These are phyloP conservation scores for Leishmania tropica DNA, from an alignment of 208 protist species.

Conservation along the genomic window DNA sequence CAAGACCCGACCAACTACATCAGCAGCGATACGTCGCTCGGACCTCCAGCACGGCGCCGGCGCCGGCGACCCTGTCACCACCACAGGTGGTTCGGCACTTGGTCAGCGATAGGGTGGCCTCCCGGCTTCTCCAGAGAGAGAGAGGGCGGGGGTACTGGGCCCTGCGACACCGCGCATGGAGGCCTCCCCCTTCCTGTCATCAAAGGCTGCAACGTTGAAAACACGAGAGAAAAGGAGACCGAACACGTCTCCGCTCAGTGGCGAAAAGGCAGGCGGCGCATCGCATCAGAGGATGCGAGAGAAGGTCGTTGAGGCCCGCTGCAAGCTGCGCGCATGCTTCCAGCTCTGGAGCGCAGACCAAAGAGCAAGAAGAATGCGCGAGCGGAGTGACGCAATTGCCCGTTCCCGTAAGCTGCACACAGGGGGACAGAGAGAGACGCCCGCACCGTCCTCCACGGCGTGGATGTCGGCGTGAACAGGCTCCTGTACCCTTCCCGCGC, in stretches of 20 bases:
- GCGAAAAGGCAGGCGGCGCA: background rate
- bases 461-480: background rate
- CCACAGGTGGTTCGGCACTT: background rate
- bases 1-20: background rate
- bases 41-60: background rate
- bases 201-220: background rate
- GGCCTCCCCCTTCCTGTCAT: background rate
- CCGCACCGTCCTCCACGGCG: background rate
- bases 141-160: background rate
- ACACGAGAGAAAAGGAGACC: background rate
- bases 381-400: background rate
- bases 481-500: too few species aligned
- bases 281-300: background rate
- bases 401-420: background rate
- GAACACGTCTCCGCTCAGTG: background rate
- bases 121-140: background rate
- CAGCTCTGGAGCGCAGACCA: background rate
- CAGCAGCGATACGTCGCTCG: too few species aligned
- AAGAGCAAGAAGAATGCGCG: background rate
- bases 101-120: too few species aligned
- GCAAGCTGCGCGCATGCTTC: background rate
- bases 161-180: background rate
- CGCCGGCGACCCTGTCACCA: background rate
- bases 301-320: background rate
- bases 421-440: background rate